Base-by-base conservation (phyloP, 2,329 filamentous ascomycete species). In the Paecilomyces fulvus region DNA sequence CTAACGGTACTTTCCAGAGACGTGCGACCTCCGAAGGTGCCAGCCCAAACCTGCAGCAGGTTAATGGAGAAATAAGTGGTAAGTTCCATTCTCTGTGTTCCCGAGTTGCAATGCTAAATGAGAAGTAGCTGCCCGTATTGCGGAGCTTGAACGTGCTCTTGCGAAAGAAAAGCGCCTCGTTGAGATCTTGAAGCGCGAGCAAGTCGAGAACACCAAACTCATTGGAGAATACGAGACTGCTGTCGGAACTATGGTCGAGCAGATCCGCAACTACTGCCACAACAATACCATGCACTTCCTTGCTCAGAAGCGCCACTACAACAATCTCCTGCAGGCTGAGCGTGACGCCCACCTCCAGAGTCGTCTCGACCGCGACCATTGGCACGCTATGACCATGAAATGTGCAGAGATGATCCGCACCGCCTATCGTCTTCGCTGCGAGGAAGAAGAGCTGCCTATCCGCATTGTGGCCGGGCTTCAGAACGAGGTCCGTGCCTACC, bases 241-340 rank as follows among this genome's bases (percentile, higher is more conserved):
- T 9, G 67, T 80, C 25, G 77, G 77, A 43, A 72, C 69, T 6
- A 77, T 79, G 65, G 75, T 78, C 17, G 77, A 79, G 55, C 76
- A 78, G 58, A 77, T 79, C 55, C 77, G 77, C 57, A 76, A 75
- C 62, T 79, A 79, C 61, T 77, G 75, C 63, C 74, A 74, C 59
- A 77, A 77, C 64, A 77, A 77, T 63, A 78, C 79, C 57, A 71
- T 73, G 65, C 70, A 77, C 51, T 77, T 73, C 58, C 70, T 78
- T 6, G 66, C 72, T 4, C 75, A 78, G 59, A 76, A 76, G 59
- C 71, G 70, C 48, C 76, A 77, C 60, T 80, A 79, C 65, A 79
- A 79, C 61, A 72, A 76, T 49, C 71, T 80, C 3, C 69, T 80
- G 12, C 77, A 79, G 58, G 73, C 73, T 9, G 77, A 80, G 61